A percentile compares a stretch with the other conserved stretches of the same genome.
phyloP scores from a whole-genome alignment of 495 filamentous ascomycete species.

The Penicillium paradoxum region DNA sequence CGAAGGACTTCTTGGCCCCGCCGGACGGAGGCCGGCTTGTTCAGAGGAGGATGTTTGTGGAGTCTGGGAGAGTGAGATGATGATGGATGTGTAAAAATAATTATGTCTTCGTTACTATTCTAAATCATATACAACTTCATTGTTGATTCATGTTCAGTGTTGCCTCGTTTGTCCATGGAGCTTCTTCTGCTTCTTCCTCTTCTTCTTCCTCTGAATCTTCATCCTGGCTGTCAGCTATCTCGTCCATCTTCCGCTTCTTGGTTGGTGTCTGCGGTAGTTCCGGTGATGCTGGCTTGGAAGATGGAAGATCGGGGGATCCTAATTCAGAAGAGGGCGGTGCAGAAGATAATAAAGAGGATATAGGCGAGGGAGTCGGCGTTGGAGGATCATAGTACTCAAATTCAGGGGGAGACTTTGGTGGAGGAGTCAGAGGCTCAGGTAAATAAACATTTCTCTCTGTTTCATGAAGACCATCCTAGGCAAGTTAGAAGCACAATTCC shows the following conservation, averaged over 20 bases:
- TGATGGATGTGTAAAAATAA: neutral
- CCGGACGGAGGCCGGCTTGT: slow-evolving; percentile 4
- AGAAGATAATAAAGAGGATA: slow-evolving; percentile 1
- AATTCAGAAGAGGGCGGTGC: neutral
- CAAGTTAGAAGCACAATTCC: neutral
- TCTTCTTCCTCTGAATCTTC: slow-evolving; percentile 32
- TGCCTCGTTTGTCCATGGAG: slow-evolving; percentile 6
- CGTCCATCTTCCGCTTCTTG: slow-evolving; percentile 48
- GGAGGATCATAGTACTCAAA: slow-evolving; percentile 8
- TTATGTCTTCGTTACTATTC: neutral
- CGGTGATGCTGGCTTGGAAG: neutral
- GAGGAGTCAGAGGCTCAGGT: neutral
- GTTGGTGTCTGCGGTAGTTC: slow-evolving; percentile 13
- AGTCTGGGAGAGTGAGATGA: neutral
- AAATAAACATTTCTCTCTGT: neutral
- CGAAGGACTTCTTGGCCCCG: slow-evolving; percentile 18
- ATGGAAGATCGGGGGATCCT: neutral
- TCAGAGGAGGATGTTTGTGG: slow-evolving; percentile 14
- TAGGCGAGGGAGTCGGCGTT: slow-evolving; percentile 1
- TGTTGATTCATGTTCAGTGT: slow-evolving; percentile 1
- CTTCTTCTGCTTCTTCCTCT: neutral
- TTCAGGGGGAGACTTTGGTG: slow-evolving; percentile 8
- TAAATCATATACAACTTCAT: neutral
- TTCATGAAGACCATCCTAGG: slow-evolving; percentile 31
- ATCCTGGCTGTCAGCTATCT: slow-evolving; percentile 48